Evolutionary conservation across 257 asterid species (phyloP).

Genomic region (Solanum corneliomulleri): DNA sequence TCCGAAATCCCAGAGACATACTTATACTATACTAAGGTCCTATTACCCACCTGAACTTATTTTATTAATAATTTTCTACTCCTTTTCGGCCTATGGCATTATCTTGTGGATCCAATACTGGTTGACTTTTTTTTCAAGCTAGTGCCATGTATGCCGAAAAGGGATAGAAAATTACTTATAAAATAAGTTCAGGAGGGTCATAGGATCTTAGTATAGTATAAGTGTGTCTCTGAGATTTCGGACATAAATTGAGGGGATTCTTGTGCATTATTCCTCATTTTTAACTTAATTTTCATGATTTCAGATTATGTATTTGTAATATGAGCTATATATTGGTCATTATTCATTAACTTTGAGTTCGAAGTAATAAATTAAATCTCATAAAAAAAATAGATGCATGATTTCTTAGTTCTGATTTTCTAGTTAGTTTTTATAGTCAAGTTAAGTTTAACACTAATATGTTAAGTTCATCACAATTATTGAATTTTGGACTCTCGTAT

Average conservation of each 20-base stretch:
- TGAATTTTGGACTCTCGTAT: neutral
- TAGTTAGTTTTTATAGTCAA: neutral
- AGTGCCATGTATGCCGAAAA: too few species aligned
- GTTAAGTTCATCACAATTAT: neutral
- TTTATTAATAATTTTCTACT: too few species aligned
- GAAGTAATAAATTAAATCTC: neutral
- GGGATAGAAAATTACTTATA: too few species aligned
- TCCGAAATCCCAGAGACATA: fast-evolving
- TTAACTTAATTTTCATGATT: neutral
- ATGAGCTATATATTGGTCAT: neutral
- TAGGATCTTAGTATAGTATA: too few species aligned
- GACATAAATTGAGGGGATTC: fast-evolving
- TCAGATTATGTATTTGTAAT: neutral
- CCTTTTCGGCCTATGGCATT: too few species aligned
- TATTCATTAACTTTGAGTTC: neutral
- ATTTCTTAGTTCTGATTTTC: neutral
- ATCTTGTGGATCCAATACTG: too few species aligned
- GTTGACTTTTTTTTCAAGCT: too few species aligned
- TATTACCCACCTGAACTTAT: too few species aligned
- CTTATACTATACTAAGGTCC: too few species aligned
- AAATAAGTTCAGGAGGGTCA: too few species aligned
- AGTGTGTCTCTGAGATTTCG: too few species aligned
- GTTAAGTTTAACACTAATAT: neutral
- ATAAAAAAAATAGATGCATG: neutral
- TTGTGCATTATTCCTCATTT: neutral